phyloP scores from a whole-genome alignment of 495 filamentous ascomycete species.

The Lophiostoma macrostomum region DNA sequence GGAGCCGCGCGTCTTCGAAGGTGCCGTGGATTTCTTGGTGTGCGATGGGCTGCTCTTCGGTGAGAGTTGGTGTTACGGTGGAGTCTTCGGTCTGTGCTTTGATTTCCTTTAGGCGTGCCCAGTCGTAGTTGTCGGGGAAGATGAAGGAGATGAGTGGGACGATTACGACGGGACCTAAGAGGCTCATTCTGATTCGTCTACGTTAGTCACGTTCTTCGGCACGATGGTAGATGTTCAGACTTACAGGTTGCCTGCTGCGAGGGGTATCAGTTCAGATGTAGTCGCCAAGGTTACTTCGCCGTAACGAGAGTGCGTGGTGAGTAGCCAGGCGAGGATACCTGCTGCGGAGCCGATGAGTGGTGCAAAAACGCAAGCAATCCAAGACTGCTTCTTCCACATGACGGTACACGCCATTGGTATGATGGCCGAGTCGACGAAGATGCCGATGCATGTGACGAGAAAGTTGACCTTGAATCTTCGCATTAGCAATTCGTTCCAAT shows the following conservation, averaged over 20 bases:
- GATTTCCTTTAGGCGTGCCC: conserved; percentile 23
- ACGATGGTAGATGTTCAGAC: conserved; percentile 22
- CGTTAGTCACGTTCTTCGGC: too few species aligned
- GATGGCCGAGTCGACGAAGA: conserved; percentile 46
- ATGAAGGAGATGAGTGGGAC: conserved; percentile 26
- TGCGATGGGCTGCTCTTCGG: too few species aligned
- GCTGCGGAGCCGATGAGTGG: conserved; percentile 46
- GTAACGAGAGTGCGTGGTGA: conserved; percentile 43
- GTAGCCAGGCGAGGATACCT: conserved; percentile 50
- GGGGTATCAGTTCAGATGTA: conserved; percentile 46
- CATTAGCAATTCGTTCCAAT: too few species aligned
- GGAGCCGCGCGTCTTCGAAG: conserved; percentile 1
- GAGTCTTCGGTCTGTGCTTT: conserved; percentile 17
- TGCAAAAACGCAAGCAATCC: conserved; percentile 44
- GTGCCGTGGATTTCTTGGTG: background rate
- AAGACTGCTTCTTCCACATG: conserved; percentile 49
- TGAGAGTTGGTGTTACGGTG: background rate
- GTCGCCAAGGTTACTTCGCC: conserved; percentile 49
- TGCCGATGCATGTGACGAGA: conserved; percentile 48
- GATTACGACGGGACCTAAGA: conserved; percentile 27
- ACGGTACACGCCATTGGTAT: conserved; percentile 52
- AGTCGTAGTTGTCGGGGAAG: conserved; percentile 30
- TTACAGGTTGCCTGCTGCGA: conserved; percentile 47
- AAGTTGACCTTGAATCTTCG: too few species aligned
- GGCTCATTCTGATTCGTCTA: too few species aligned